Base-by-base conservation (phyloP, 352 stramenopile genomes). In the Phytophthora idaei region DNA sequence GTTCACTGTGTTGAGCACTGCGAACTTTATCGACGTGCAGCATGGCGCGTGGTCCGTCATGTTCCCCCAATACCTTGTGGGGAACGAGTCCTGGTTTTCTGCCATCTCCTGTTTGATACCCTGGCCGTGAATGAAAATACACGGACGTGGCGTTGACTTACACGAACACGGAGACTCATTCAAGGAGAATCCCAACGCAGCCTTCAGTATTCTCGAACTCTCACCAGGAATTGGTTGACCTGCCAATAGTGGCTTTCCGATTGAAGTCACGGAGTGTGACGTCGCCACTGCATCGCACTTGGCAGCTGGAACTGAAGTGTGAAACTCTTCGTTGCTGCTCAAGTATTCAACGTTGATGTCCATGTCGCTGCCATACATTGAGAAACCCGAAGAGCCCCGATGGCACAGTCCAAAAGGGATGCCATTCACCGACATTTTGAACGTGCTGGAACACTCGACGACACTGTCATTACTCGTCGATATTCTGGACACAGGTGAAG, bases 1-100 rank as follows among this genome's bases (percentile, higher is more conserved):
- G 36, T 69, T 61, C 6, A 46, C n/a, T 8, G 69, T 80, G 46
- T 80, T 71, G 17, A 80, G 66, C 11, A 67, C 48, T 10, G 56
- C 61, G 44, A 67, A 77, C 27, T 71, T 55, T n/a, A 63, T 55
- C 0, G 52, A 66, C 1, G 57, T 65, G 28, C 68, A 80, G 44
- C 64, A 77, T 5, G 66, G 69, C 2, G 69, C 62, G 11, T 67
- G 49, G 29, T 67, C 48, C 2, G 61, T 67, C 37, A 81, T 66
- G 34, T 68, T 66, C 1, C 67, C 72, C 47, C 67, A 71, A 28
- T 73, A 76, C 4, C 25, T 41, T 21, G 54, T 71, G 7, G 57
- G 45, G 14, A 60, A 73, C 25, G 59, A 52, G 17, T 67, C 45
- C n/a, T 59, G 59, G 12, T 70, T 39, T 6, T 56, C 56, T 29